Base-by-base conservation (phyloP, 306 rosid species). In the Corylus heterophylla region DNA sequence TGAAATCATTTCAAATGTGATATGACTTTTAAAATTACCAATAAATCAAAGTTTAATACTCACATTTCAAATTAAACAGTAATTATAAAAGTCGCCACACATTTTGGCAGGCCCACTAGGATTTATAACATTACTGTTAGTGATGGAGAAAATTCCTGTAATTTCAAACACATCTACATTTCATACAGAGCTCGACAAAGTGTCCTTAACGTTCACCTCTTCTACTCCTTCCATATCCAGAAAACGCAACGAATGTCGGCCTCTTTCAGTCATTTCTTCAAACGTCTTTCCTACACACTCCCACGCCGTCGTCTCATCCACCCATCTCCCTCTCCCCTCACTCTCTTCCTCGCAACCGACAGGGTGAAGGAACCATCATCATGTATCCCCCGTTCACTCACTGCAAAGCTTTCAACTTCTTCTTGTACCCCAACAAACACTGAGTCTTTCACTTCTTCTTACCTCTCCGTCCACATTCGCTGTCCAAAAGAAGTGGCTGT, bases 401-500 rank as follows among this genome's bases (percentile, higher is more conserved):
- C 84, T 35, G 72, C 76, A 52, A 79, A 74, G 12, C 61, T 68
- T 74, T 87, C 85, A 27, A 54, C 92, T 17, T 47, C 88, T 73
- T 73, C 86, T 27, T 31, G 39, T 52, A 1, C 81, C 56, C 54
- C 84, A 66, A 22, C 82, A 5, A 76, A 54, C 16, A 51, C 75
- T 70, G 80, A 88, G 48, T 70, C 92, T 39, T 22, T 54, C 62
- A 39, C 85, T 73, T 77, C 79, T 2, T 78, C 90, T 69, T 91
- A 89, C 58, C 86, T 80, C 37, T 85, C 90, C 6, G 97, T 92
- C 66, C 83, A 87, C 35, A 85, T 94, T 83, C 87, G 85, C 56
- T 94, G 97, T 64, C 89, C 84, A 29, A 91, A 85, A 85, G 79
- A 87, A 76, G 73, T 77, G 51, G 90, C 87, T 73, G 98, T 94